A percentile compares a stretch with the other conserved stretches of the same genome.
phyloP scores from a whole-genome alignment of 2,329 filamentous ascomycete species.

The Xylariales sp. region DNA sequence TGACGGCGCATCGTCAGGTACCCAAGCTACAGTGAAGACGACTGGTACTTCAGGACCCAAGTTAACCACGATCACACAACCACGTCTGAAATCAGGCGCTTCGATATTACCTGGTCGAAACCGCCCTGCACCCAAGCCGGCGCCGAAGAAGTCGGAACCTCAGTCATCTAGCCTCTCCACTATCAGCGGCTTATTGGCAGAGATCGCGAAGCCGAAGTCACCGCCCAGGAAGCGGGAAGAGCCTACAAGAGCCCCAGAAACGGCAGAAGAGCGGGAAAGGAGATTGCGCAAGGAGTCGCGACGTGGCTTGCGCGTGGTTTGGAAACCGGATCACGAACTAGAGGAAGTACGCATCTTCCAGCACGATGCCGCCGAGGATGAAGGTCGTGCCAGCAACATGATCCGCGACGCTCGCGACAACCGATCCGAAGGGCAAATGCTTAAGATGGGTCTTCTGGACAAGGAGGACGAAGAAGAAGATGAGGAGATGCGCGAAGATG shows the following conservation, averaged over 20 bases:
- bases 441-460: slow-evolving; percentile 35
- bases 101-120: slow-evolving; percentile 43
- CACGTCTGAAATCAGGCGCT: slow-evolving; percentile 21
- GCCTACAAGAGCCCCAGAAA: slow-evolving; percentile 54
- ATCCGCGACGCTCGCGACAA: slow-evolving; percentile 69
- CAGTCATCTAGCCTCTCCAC: slow-evolving; percentile 37
- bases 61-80: slow-evolving; percentile 12
- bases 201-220: slow-evolving; percentile 49
- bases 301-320: slow-evolving; percentile 65
- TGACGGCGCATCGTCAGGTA: slow-evolving; percentile 9
- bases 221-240: slow-evolving; percentile 31
- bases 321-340: slow-evolving; percentile 63
- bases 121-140: slow-evolving; percentile 37
- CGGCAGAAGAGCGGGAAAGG: slow-evolving; percentile 61
- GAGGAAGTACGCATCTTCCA: slow-evolving; percentile 66
- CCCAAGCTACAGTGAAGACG: slow-evolving; percentile 27
- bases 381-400: slow-evolving; percentile 63
- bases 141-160: slow-evolving; percentile 31
- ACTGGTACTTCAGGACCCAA: slow-evolving; percentile 12
- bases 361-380: slow-evolving; percentile 67
- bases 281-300: slow-evolving; percentile 69
- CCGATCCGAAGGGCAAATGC: slow-evolving; percentile 67
- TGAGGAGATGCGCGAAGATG: slow-evolving; percentile 53
- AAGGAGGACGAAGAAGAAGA: slow-evolving; percentile 52
- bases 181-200: slow-evolving; percentile 50